phyloP scores from a whole-genome alignment of 2,329 filamentous ascomycete species.

The Blastomyces emzantsi region DNA sequence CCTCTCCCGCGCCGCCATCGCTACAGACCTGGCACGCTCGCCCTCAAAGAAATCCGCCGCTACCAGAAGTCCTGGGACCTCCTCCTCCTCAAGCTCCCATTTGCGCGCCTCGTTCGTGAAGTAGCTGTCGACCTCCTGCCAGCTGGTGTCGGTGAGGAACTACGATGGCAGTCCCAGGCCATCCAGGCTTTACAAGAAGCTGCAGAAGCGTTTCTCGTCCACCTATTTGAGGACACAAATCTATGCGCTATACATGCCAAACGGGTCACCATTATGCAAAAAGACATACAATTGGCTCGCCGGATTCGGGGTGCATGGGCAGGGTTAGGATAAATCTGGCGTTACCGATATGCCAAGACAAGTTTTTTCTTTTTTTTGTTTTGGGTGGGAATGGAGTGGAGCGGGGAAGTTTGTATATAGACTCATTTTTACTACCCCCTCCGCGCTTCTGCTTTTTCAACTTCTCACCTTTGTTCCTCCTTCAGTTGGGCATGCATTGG shows the following conservation, averaged over 20 bases:
- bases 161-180: conserved; percentile 94
- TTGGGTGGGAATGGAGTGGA: background rate
- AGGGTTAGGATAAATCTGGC: conserved; percentile 46
- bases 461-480: conserved; percentile 1
- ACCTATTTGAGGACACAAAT: conserved; percentile 94
- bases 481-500: conserved; percentile 7
- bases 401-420: background rate
- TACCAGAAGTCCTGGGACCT: conserved; percentile 89
- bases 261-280: conserved; percentile 94
- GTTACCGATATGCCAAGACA: background rate
- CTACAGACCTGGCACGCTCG: conserved; percentile 71
- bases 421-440: background rate
- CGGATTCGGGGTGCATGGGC: conserved; percentile 72
- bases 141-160: conserved; percentile 51
- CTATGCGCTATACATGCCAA: conserved; percentile 95
- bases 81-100: conserved; percentile 55
- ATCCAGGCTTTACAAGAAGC: conserved; percentile 91
- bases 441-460: background rate
- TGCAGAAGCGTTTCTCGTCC: conserved; percentile 90
- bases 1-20: conserved; percentile 56
- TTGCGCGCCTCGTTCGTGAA: conserved; percentile 43
- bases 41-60: conserved; percentile 80
- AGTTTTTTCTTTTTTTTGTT: background rate
- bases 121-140: conserved; percentile 50
- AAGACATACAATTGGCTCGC: conserved; percentile 89